These are phyloP conservation scores for Combretum micranthum DNA, from an alignment of 345 rosid genomes.

Conservation along the genomic window DNA sequence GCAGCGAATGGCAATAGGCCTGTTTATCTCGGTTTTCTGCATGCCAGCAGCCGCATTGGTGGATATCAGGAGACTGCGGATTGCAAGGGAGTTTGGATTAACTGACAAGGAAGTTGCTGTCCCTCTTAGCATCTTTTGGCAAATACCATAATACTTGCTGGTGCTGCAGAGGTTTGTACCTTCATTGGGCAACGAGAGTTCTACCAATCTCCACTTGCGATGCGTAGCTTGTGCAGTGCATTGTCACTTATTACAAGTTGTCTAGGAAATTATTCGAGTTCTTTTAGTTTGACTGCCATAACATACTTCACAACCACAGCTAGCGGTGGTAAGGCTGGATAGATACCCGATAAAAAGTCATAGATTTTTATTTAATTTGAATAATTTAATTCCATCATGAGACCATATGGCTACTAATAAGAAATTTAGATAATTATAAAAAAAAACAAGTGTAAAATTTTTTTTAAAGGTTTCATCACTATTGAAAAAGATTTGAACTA, in stretches of 20 bases:
- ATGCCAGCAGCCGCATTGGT: slow-evolving; percentile 84
- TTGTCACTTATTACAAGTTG: slow-evolving; percentile 63
- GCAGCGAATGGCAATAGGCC: slow-evolving; percentile 92
- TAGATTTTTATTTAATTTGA: too few relatives aligned
- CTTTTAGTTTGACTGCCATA: slow-evolving; percentile 71
- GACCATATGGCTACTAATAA: too few relatives aligned
- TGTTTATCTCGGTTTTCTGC: slow-evolving; percentile 60
- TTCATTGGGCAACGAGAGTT: slow-evolving; percentile 84
- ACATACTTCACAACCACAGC: slow-evolving; percentile 67
- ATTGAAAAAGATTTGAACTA: too few relatives aligned
- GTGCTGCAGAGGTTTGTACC: slow-evolving; percentile 84
- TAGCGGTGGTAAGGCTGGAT: slow-evolving; percentile 49
- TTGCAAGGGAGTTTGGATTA: slow-evolving; percentile 72
- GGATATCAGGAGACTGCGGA: slow-evolving; percentile 54
- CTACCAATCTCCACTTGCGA: slow-evolving; percentile 92
- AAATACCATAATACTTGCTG: slow-evolving; percentile 83
- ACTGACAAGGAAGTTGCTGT: slow-evolving; percentile 40
- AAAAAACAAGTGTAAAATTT: too few relatives aligned
- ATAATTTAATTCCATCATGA: too few relatives aligned
- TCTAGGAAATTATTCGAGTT: slow-evolving; percentile 77
- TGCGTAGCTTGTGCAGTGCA: slow-evolving; percentile 87
- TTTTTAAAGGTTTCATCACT: too few relatives aligned
- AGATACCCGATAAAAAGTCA: slow-evolving; percentile 65
- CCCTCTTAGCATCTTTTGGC: slow-evolving; percentile 84
- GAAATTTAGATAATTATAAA: too few relatives aligned